Base-by-base conservation (phyloP, 1,284 basidiomycete species). In the Pterulicium gracile region DNA sequence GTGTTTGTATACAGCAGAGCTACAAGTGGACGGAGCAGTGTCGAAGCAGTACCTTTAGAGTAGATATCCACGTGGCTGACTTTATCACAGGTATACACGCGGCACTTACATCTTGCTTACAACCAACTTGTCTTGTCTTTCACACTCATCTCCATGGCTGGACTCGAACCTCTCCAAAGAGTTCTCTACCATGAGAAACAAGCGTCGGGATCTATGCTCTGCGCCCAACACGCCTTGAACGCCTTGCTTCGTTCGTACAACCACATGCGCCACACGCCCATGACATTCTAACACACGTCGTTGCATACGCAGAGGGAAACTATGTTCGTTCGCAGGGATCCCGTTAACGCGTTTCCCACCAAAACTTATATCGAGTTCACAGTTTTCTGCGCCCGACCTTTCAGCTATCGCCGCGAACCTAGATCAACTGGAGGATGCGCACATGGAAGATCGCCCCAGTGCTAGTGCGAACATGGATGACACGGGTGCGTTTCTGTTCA, bases 321-420 rank as follows among this genome's bases (percentile, higher is more conserved):
- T 85, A 84, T 64, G 85, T 86, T 51, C 55, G 73, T 68, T 23
- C 27, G 27, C n/a, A 21, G 39, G 24, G 14, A 14, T 10, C 10
- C 39, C 24, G 36, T 44, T 32, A 7, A 41, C 45, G 24, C 36
- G 18, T 19, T 50, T 24, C 17, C 32, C 5, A 3, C 15, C 20
- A 43, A 49, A 42, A 50, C 21, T 42, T 24, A 42, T 21, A 19
- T 39, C 46, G 39, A 7, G 7, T 10, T 41, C n/a, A 7, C 53
- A 89, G 85, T 94, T 92, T 60, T 80, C 82, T 14, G 80, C 90
- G 1, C 78, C 88, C 20, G 90, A 94, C 69, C 76, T 97, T 1
- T 89, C 90, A 2, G 75, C 79, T 49, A 80, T 95, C 52, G 93
- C 88, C 0, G 69, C 68, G 42, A 68, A 72, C 56, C 67, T 87